phyloP scores from a whole-genome alignment of 495 filamentous ascomycete genomes.

The Penicillium antarcticum region DNA sequence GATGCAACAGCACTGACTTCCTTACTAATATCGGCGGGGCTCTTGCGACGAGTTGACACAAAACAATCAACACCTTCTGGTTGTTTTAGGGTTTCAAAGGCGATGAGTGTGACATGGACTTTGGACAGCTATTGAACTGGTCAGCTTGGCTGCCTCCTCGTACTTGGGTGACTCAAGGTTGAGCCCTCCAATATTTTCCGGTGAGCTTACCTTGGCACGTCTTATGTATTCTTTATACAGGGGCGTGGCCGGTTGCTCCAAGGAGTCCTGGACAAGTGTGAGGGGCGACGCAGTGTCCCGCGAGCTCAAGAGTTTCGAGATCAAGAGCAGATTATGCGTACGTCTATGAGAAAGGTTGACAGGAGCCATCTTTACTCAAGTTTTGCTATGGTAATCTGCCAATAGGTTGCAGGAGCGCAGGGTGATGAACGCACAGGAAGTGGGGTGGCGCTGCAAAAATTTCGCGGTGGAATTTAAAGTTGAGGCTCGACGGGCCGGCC shows the following conservation, averaged over 20 bases:
- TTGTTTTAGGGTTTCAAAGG: constrained; percentile 68
- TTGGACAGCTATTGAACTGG: constrained; percentile 42
- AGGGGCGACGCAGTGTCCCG: constrained; percentile 81
- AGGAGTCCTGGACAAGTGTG: constrained; percentile 76
- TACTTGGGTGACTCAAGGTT: background rate
- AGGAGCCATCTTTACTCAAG: constrained; percentile 26
- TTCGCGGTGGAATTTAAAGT: constrained; percentile 20
- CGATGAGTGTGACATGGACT: constrained; percentile 67
- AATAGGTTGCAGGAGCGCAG: background rate
- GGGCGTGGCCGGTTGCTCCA: constrained; percentile 76
- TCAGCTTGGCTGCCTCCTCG: background rate
- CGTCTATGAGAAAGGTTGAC: constrained; percentile 61
- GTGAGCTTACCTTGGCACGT: constrained; percentile 62
- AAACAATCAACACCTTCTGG: constrained; percentile 57
- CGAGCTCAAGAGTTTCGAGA: constrained; percentile 77
- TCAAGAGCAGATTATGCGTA: constrained; percentile 80
- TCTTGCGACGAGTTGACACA: constrained; percentile 59
- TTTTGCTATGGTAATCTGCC: background rate
- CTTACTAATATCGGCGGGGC: constrained; percentile 56
- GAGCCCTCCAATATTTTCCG: background rate
- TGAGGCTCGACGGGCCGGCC: constrained; percentile 37
- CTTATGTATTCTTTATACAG: constrained; percentile 70
- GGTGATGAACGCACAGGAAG: constrained; percentile 15
- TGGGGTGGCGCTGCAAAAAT: constrained; percentile 28
- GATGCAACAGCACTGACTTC: constrained; percentile 34